phyloP scores from a whole-genome alignment of 2,329 filamentous ascomycete genomes.

The Knoxdaviesia capensis region DNA sequence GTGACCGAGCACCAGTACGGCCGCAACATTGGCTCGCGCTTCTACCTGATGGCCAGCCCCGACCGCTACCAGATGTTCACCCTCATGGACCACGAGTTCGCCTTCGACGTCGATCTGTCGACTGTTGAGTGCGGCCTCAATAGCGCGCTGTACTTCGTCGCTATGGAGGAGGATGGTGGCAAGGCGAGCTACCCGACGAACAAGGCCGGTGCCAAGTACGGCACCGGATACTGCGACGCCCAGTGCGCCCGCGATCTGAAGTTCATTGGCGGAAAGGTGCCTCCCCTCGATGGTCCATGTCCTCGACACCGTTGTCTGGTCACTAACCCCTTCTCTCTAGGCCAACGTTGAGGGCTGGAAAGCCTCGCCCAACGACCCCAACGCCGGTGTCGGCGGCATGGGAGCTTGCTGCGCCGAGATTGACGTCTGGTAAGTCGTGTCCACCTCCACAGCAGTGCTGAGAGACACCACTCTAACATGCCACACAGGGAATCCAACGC shows the following conservation, averaged over 20 bases:
- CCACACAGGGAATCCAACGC: conserved; percentile 36
- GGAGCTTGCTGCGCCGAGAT: conserved; percentile 38
- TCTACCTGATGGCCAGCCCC: conserved; percentile 36
- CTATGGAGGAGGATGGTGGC: conserved; percentile 33
- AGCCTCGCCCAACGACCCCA: conserved; percentile 26
- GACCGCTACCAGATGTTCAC: conserved; percentile 39
- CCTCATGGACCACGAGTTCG: conserved; percentile 40
- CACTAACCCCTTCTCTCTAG: no score
- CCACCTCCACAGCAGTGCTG: no score
- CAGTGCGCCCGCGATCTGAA: conserved; percentile 26
- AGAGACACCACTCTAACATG: no score
- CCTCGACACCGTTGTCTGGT: no score
- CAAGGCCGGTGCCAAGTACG: conserved; percentile 27
- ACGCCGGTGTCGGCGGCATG: conserved; percentile 24
- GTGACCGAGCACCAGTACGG: conserved; percentile 24
- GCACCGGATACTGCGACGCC: conserved; percentile 32
- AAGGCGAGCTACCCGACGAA: conserved; percentile 22
- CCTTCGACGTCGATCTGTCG: conserved; percentile 48
- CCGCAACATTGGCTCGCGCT: conserved; percentile 22
- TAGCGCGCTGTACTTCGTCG: conserved; percentile 39
- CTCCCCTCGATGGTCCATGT: no score
- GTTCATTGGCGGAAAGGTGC: conserved; percentile 26
- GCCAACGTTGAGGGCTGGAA: conserved; percentile 22
- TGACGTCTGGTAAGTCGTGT: conserved; percentile 41
- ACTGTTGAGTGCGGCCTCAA: conserved; percentile 44